Evolutionary conservation across 495 filamentous ascomycete genomes (phyloP), one percentile per base, ranked within the genome.

Genomic region (Neurospora africana): DNA sequence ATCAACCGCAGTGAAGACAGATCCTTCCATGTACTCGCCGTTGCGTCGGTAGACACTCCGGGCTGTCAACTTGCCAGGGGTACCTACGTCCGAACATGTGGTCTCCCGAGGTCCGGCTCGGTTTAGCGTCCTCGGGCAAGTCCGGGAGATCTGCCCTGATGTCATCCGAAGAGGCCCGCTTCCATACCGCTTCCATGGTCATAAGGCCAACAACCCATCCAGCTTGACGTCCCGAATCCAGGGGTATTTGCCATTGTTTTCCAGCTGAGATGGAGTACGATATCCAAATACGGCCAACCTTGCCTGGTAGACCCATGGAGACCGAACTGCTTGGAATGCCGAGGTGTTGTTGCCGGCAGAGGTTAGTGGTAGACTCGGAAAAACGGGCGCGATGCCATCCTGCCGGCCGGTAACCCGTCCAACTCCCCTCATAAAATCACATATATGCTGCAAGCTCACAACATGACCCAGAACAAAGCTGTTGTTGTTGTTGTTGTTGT

Each of bases 101-200:
- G 41, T 68, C 72, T 70, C 77, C 53, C 77, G 77, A 79, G 77
- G 76, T 74, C 73, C 76, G 74, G 72, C 72, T 77, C 74, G 77
- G 74, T 65, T 40, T 67, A 27, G 67, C 39, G 53, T 53, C 35
- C 44, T 75, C 76, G 77, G 77, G 73, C 73, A 72, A 71, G 76
- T 72, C 68, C 76, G 77, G 77, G 70, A 72, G 11, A 68, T 37
- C 17, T 17, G 27, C 68, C 41, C 40, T 73, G 53, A 68, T 69
- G 44, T 61, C 36, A 61, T 53, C 72, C 70, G 72, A 74, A 71
- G 68, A 35, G 33, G 33, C 68, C 69, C 69, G 72, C 68, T 35
- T 40, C 53, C 53, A 65, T 65, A 65, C 27, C 53, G 53, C 53
- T 65, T 33, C 53, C 53, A 65, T 65, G 53, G 53, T 65, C 53